Conservation (phyloP, 805 yeast genomes). For the Suhomyces faveliae region DNA sequence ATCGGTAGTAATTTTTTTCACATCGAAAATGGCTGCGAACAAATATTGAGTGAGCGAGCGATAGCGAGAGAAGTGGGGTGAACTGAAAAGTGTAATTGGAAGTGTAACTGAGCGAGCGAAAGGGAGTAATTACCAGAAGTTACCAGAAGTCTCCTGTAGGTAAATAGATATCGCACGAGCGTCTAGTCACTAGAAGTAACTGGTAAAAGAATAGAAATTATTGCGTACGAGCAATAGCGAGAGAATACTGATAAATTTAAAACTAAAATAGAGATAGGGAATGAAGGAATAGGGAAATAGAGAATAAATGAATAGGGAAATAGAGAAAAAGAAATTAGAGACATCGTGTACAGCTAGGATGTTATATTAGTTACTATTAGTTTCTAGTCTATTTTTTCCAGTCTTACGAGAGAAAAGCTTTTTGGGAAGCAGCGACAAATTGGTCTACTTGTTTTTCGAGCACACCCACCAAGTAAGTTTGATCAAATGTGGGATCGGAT, state of each 20-base stretch:
- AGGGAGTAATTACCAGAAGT: too few relatives aligned
- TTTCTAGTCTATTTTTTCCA: background rate
- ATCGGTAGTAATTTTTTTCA: background rate
- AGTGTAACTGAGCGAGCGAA: background rate
- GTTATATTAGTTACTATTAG: background rate
- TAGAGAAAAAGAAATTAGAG: too few relatives aligned
- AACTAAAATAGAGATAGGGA: too few relatives aligned
- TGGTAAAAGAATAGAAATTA: too few relatives aligned
- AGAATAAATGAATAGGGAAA: too few relatives aligned
- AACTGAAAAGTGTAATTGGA: background rate
- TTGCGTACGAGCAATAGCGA: too few relatives aligned
- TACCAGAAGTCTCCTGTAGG: too few relatives aligned
- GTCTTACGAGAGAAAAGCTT: background rate
- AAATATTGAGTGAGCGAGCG: background rate
- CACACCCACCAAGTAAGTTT: background rate
- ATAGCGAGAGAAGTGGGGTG: background rate
- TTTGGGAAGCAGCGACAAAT: background rate
- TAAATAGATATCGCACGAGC: too few relatives aligned
- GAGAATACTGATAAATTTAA: too few relatives aligned
- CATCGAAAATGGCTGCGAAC: conserved; percentile 2
- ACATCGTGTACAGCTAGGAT: too few relatives aligned
- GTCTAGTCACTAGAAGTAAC: too few relatives aligned
- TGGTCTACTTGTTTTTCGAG: conserved; percentile 1
- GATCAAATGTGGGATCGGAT: conserved; percentile 2
- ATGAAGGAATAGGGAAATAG: too few relatives aligned